phyloP scores from a whole-genome alignment of 805 yeast species.

The Wickerhamiella nectarea region DNA sequence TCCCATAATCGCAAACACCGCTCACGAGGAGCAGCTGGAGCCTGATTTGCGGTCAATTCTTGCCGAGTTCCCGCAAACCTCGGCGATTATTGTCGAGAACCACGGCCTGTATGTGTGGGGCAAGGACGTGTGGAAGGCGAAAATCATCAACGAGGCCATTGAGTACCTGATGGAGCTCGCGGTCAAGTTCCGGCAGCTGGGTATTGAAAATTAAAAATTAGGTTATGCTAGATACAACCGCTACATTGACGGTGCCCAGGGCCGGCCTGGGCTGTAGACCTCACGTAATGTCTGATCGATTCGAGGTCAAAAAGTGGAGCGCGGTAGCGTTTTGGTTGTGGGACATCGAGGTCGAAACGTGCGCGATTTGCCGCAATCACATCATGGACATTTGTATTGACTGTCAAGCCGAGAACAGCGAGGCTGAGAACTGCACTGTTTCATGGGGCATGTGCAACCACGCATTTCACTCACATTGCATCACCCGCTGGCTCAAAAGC shows the following conservation, averaged over 20 bases:
- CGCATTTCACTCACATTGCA: constrained; percentile 97
- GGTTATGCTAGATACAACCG: no score
- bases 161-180: constrained; percentile 81
- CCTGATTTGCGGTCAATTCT: constrained; percentile 48
- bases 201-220: constrained; percentile 28
- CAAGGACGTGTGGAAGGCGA: constrained; percentile 80
- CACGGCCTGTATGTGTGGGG: constrained; percentile 99
- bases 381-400: constrained; percentile 96
- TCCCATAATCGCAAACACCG: constrained; percentile 84
- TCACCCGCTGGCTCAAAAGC: constrained; percentile 85
- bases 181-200: constrained; percentile 61
- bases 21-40: constrained; percentile 73
- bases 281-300: constrained; percentile 27
- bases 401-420: constrained; percentile 70
- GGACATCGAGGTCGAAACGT: constrained; percentile 90
- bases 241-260: no score
- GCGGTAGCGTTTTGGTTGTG: constrained; percentile 99
- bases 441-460: constrained; percentile 98
- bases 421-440: constrained; percentile 70
- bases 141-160: constrained; percentile 81
- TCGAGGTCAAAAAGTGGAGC: constrained; percentile 95
- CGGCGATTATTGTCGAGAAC: constrained; percentile 80
- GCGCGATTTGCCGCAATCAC: constrained; percentile 97
- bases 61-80: constrained; percentile 54
- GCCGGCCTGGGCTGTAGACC: neutral